These are phyloP conservation scores for Boletellus deceptivus DNA, from an alignment of 1,284 basidiomycete genomes.

Conservation along the genomic window DNA sequence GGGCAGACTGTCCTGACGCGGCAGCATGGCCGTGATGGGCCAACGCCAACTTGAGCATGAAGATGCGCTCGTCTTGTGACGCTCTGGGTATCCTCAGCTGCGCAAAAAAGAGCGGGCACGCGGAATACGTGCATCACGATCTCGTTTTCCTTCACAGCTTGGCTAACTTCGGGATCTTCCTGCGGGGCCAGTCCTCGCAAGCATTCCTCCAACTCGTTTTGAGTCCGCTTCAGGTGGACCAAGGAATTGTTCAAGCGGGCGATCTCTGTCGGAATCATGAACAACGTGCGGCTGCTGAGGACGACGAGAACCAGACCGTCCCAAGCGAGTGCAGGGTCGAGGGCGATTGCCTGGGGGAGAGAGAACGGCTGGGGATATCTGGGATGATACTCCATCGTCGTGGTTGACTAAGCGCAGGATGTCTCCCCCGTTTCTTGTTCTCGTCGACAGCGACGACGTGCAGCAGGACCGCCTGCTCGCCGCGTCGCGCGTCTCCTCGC, in stretches of 20 bases:
- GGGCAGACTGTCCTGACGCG: constrained; percentile 18
- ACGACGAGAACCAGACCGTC: constrained; percentile 50
- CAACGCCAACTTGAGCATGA: constrained; percentile 62
- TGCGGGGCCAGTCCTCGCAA: constrained; percentile 33
- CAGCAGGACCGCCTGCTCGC: constrained; percentile 52
- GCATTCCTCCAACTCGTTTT: constrained; percentile 53
- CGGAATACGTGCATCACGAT: constrained; percentile 41
- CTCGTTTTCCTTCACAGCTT: constrained; percentile 54
- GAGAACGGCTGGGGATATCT: constrained; percentile 76
- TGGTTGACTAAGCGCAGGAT: constrained; percentile 26
- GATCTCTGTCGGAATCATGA: constrained; percentile 54
- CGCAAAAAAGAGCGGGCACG: neutral
- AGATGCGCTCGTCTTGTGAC: constrained; percentile 69
- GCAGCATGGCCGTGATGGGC: constrained; percentile 56
- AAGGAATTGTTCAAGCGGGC: constrained; percentile 73
- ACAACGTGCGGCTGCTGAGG: neutral
- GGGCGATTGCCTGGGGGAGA: constrained; percentile 57
- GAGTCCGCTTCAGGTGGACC: constrained; percentile 60
- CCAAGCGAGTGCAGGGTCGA: constrained; percentile 66
- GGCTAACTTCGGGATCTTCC: constrained; percentile 43
- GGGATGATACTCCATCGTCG: constrained; percentile 53
- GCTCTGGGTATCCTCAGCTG: constrained; percentile 43
- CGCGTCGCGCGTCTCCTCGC: constrained; percentile 72
- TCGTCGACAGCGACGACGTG: constrained; percentile 47
- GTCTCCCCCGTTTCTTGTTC: constrained; percentile 52